Base-by-base conservation (phyloP, 345 rosid genomes). In the Salix udensis region DNA sequence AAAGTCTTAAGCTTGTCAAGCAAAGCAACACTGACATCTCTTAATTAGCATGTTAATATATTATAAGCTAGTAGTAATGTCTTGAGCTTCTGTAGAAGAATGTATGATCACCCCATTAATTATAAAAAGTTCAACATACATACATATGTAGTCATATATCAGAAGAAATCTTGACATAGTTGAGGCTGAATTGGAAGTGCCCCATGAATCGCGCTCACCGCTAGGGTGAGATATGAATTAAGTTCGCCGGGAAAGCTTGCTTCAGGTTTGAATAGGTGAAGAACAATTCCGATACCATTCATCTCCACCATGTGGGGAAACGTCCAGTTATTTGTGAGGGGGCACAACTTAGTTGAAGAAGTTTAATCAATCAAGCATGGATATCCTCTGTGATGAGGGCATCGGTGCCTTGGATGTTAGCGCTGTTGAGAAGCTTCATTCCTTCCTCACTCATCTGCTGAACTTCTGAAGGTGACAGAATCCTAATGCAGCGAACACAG, bases 371-470 rank as follows among this genome's bases (percentile, higher is more conserved):
- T 80, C 74, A 79, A 60, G 83, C 78, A 15, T 58, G 53, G 67
- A 74, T 75, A 34, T 66, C 79, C 13, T 77, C 91, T 10, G 88
- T 39, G 58, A 80, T 71, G 28, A 84, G 48, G 72, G 87, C 76
- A 48, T 79, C 77, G 28, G 83, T 81, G 67, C 88, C 90, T 64
- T 85, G 90, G 42, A 83, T 76, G 40, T 88, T 84, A 1, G 92
- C 94, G 71, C 85, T 85, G 88, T 89, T 90, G 69, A 94, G 90
- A 78, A 96, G 97, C 91, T 91, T 89, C 97, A 94, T 92, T 58
- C 99, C 99, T 72, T 94, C 99, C 85, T 96, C 98, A 48, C 98
- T 96, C 99, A 96, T 94, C 86, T 96, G 97, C 88, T 94, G 90
- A 71, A 94, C 99, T 82, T 94, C 99, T 48, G 89, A 80, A 48